Conservation (phyloP, 2,329 filamentous ascomycete species). For the Colletotrichum australisinense region DNA sequence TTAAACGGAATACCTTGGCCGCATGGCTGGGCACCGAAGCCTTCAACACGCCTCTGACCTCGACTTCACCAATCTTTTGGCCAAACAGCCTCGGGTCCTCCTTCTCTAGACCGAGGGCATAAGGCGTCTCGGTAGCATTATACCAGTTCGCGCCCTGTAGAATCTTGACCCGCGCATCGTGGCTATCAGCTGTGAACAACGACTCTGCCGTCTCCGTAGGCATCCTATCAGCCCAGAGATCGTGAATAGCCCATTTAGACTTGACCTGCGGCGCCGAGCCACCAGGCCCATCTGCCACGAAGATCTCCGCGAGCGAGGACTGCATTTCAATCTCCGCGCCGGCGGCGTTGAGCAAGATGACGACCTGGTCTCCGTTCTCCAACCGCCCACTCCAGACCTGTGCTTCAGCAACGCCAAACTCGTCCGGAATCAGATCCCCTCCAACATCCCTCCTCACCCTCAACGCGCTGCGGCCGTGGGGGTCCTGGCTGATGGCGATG, state of each 20-base stretch:
- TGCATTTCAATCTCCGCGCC: conserved; percentile 33
- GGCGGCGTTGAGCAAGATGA: conserved; percentile 35
- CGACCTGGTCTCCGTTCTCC: conserved; percentile 37
- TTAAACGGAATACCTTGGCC: conserved; percentile 37
- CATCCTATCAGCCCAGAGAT: conserved; percentile 39
- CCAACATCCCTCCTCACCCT: conserved; percentile 45
- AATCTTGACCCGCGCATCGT: conserved; percentile 18
- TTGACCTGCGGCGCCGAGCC: conserved; percentile 37
- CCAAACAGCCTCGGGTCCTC: conserved; percentile 38
- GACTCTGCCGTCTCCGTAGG: conserved; percentile 27
- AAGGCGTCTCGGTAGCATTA: conserved; percentile 37
- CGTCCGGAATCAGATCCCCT: conserved; percentile 44
- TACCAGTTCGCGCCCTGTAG: conserved; percentile 35
- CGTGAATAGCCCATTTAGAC: conserved; percentile 38
- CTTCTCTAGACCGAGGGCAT: conserved; percentile 35
- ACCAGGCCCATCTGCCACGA: conserved; percentile 38
- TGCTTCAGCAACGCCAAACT: conserved; percentile 40
- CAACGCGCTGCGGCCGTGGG: conserved; percentile 42
- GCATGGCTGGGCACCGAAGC: conserved; percentile 35
- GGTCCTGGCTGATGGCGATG: conserved; percentile 49
- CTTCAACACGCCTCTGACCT: conserved; percentile 33
- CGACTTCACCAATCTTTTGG: conserved; percentile 35
- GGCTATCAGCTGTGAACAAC: conserved; percentile 26
- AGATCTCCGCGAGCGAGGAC: conserved; percentile 38
- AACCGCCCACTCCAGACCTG: conserved; percentile 45